Percentiles rank a stretch among this genome's conserved stretches.
These are phyloP conservation scores for Sedum album DNA, from an alignment of 164 flowering plant species.

Conservation along the genomic window DNA sequence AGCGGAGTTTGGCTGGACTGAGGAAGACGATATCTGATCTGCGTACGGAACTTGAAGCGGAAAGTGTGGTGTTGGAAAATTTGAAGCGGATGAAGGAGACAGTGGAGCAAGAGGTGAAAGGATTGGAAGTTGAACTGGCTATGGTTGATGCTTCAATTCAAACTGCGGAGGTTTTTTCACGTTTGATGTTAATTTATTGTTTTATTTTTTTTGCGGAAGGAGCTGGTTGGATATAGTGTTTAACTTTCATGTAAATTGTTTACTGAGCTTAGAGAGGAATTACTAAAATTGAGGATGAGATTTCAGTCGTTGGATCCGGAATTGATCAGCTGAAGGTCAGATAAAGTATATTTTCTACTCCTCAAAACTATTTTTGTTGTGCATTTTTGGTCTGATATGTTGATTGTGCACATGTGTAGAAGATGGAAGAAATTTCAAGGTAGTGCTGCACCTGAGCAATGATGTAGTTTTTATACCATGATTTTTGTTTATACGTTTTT, in stretches of 20 bases:
- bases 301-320: conserved; percentile 36
- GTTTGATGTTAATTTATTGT: neutral
- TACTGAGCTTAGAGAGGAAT: conserved; percentile 36
- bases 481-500: neutral
- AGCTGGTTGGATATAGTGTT: conserved; percentile 1
- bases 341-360: neutral
- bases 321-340: conserved; percentile 52
- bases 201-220: neutral
- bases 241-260: neutral
- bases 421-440: neutral
- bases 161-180: conserved; percentile 42
- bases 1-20: conserved; percentile 41
- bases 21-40: conserved; percentile 47
- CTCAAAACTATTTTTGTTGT: neutral
- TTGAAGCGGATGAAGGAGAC: conserved; percentile 44
- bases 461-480: neutral
- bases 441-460: neutral
- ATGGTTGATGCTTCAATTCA: conserved; percentile 44
- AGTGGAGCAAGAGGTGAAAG: conserved; percentile 57
- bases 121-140: conserved; percentile 55
- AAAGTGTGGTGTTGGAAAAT: conserved; percentile 39
- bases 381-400: neutral
- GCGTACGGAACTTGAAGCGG: conserved; percentile 28
- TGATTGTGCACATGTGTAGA: neutral
- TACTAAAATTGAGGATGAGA: conserved; percentile 44